Base-by-base conservation (phyloP, 179 eudicot genomes). In the Silene noctiflora region DNA sequence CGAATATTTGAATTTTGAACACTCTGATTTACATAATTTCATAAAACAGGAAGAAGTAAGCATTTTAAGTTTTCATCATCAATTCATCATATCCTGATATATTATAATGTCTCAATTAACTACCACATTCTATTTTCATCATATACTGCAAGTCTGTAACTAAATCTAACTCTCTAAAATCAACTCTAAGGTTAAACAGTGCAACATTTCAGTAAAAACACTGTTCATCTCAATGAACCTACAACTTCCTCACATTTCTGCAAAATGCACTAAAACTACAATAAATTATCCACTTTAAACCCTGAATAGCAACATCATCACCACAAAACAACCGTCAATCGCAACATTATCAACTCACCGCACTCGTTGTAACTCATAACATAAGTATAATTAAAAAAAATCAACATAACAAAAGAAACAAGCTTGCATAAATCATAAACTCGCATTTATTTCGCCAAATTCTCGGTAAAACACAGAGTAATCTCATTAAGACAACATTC, bases 241-340 rank as follows among this genome's bases (percentile, higher is more conserved):
- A 27, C 31, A 27, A 2, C 27, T 62, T 4, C 0, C 19, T 21
- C 16, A 16, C 14, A 17, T 6, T 35, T 35, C 24, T 22, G 24
- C 71, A 6, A 67, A 67, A 67, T 67, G 53, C 71, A 33, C 71
- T 27, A 17, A 67, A 67, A 17, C 16, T 24, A 56, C 44, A 12
- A 17, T 1, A 56, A 2, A 58, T n/a, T n/a, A 13, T 61, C 62
- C 4, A 60, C 27, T 39, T 10, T 35, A 59, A 73, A 73, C 66
- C 76, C 48, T 59, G 58, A 73, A 73, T 53, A 56, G 31, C 61
- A 73, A 33, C 56, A 60, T 73, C 20, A 60, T 25, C 24, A 73
- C 25, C 44, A 27, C 19, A 4, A 29, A 56, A 48, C 5, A 39
- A 4, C 46, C 3, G 3, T 39, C 46, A 39, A 39, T 39, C 46